phyloP scores from a whole-genome alignment of 2,329 filamentous ascomycete genomes.

The Fusarium buxicola region DNA sequence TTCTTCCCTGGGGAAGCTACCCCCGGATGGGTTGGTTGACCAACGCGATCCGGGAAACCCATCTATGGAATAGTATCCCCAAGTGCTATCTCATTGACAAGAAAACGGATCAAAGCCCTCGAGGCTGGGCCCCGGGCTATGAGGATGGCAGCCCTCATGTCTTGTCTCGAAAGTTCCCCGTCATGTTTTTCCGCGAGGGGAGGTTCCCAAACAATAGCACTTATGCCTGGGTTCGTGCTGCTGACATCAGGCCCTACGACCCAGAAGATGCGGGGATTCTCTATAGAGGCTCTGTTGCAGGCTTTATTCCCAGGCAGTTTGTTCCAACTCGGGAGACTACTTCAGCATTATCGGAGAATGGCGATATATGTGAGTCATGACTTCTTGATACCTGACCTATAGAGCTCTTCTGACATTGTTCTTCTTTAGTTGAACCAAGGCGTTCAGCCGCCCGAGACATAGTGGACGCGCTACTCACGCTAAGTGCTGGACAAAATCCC shows the following conservation, averaged over 20 bases:
- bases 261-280: neutral
- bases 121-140: slow-evolving; percentile 10
- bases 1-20: neutral
- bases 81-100: slow-evolving; percentile 3
- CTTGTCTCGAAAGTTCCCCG: neutral
- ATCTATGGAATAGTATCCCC: neutral
- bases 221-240: slow-evolving; percentile 1
- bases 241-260: slow-evolving; percentile 2
- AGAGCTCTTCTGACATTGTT: too few species aligned
- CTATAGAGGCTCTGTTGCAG: neutral
- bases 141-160: slow-evolving; percentile 5
- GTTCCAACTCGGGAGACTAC: neutral
- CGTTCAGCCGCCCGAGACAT: too few species aligned
- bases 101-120: neutral
- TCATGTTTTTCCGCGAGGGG: slow-evolving; percentile 4
- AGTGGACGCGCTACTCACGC: too few species aligned
- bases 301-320: neutral
- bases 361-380: too few species aligned
- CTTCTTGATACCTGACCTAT: too few species aligned
- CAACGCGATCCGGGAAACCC: neutral
- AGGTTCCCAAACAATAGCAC: neutral
- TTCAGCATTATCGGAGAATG: too few species aligned
- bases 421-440: too few species aligned
- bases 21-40: neutral
- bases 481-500: too few species aligned